These are phyloP conservation scores for Carex scoparia DNA, from an alignment of 176 grass and related monocot genomes.

Conservation along the genomic window DNA sequence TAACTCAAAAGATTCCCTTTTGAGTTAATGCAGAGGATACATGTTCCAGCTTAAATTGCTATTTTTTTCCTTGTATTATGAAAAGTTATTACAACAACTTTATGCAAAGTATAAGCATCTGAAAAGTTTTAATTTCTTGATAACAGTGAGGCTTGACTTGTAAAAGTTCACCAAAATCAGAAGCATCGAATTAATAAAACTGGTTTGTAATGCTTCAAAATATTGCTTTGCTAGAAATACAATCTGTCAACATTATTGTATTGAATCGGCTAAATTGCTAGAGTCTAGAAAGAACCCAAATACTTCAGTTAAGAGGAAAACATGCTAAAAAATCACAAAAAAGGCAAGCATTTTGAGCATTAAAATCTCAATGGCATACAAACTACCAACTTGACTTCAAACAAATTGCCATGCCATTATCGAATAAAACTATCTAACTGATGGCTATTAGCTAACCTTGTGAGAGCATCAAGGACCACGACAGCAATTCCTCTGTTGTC, in stretches of 20 bases:
- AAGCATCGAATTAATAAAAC: background rate
- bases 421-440: slow-evolving; percentile 10
- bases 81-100: background rate
- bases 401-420: background rate
- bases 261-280: background rate
- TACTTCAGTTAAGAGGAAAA: background rate
- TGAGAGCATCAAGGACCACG: slow-evolving; percentile 83
- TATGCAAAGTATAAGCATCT: background rate
- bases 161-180: background rate
- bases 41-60: background rate
- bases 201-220: background rate
- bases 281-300: background rate
- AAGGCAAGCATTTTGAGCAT: background rate
- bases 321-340: background rate
- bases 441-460: slow-evolving; percentile 36
- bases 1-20: no score
- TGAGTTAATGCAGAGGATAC: no score
- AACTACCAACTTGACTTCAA: background rate
- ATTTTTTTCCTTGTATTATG: background rate
- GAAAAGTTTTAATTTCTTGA: background rate
- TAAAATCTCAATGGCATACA: background rate
- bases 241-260: background rate
- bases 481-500: slow-evolving; percentile 99
- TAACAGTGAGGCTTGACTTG: background rate
- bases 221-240: background rate